Evolutionary conservation across 2,329 filamentous ascomycete species (phyloP), one percentile per base, ranked within the genome.

Genomic region (Cytospora leucostoma): DNA sequence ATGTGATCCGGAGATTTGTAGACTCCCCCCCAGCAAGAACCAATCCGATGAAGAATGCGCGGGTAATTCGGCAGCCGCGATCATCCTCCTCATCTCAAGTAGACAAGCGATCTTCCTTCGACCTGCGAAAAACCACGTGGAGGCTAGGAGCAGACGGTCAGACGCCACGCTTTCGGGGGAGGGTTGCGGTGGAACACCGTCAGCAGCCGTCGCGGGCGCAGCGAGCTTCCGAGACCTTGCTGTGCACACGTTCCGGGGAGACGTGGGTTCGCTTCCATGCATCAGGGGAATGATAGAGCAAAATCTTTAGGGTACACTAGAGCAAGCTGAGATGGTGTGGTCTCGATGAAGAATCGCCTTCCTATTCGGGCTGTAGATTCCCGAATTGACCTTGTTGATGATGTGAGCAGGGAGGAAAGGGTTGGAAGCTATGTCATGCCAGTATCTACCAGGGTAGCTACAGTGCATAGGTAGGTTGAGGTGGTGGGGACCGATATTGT

Each of bases 111-210:
- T 51, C 51, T 61, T 38, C 49, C 38, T 55, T 50, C 59, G 59
- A 61, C 49, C 59, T 35, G 17, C 27, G 59, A n/a, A 51, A 61
- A 51, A 61, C 59, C 59, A 61, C 59, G 59, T 61, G 59, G 59
- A 40, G 38, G 32, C 19, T 55, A 44, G 51, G 15, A 61, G 38
- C 51, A 32, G 27, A 44, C 15, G 37, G 59, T 47, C n/a, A 47
- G 44, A 47, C 44, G 44, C 33, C 34, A 35, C 38, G 32, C 32
- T 10, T 33, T 13, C 54, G 37, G 40, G 49, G 32, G 3, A 47
- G 27, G 15, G 32, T 55, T 34, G 58, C 38, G 19, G 49, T 55
- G 51, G 49, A 61, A 55, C 59, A 61, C 51, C 51, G 37, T 50
- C 40, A 61, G 59, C 51, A 38, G 51, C 33, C 51, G 49, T 35